Percentiles rank a stretch among this genome's conserved stretches.
Conservation (phyloP, 768 basidiomycete genomes). For the Boletales sp. region DNA sequence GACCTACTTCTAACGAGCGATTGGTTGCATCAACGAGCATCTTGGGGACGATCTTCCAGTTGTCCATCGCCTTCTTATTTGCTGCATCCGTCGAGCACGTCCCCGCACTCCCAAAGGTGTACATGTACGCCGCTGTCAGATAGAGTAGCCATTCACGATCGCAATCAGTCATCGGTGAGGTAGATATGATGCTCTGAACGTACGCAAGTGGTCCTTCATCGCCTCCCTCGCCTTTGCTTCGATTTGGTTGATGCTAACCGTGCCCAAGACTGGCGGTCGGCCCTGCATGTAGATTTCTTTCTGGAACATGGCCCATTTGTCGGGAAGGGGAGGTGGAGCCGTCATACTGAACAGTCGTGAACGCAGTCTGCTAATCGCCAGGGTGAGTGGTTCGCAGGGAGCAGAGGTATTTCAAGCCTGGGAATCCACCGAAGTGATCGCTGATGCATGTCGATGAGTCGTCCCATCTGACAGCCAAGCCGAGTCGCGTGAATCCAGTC, state of each 20-base stretch:
- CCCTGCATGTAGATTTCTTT: constrained; percentile 13
- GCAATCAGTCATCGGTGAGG: too few relatives aligned
- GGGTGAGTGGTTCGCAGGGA: too few relatives aligned
- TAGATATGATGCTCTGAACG: too few relatives aligned
- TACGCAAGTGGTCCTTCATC: constrained; percentile 55
- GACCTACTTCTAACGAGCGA: constrained; percentile 55
- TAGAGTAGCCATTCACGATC: neutral
- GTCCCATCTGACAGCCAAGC: too few relatives aligned
- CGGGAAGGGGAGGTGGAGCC: constrained; percentile 8
- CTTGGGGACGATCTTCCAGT: constrained; percentile 71
- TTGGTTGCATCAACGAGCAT: constrained; percentile 66
- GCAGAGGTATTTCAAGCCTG: too few relatives aligned
- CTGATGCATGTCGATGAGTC: too few relatives aligned
- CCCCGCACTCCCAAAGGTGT: constrained; percentile 76
- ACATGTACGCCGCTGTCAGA: constrained; percentile 61
- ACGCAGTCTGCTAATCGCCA: too few relatives aligned
- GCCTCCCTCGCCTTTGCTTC: constrained; percentile 62
- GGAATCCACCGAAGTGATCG: too few relatives aligned
- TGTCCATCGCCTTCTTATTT: constrained; percentile 62
- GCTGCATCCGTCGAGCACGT: constrained; percentile 60
- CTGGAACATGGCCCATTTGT: constrained; percentile 30
- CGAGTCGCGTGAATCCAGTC: too few relatives aligned
- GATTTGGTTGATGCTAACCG: constrained; percentile 58
- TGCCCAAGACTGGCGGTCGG: constrained; percentile 42
- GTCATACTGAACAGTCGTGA: constrained; percentile 18